A percentile compares a stretch with the other conserved stretches of the same genome.
These are phyloP conservation scores for Mycena venus DNA, from an alignment of 768 basidiomycete species.

Conservation along the genomic window DNA sequence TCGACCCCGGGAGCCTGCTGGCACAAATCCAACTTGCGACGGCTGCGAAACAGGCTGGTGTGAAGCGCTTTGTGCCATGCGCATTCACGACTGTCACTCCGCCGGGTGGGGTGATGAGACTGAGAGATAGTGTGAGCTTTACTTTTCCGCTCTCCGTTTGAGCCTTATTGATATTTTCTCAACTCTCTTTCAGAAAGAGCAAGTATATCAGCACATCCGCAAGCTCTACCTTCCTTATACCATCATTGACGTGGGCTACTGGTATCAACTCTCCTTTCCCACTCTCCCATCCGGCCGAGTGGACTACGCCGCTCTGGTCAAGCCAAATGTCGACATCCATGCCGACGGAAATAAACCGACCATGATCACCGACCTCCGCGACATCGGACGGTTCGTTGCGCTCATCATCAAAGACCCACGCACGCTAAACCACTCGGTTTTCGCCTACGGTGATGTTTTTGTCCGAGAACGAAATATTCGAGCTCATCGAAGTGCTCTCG, in stretches of 20 bases:
- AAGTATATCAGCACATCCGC: conserved; percentile 39
- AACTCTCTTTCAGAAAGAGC: conserved; percentile 39
- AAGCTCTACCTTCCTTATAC: conserved; percentile 42
- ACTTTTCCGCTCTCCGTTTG: neutral
- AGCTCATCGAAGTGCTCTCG: conserved; percentile 34
- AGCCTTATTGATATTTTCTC: neutral
- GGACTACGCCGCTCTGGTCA: conserved; percentile 9
- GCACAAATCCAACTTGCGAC: conserved; percentile 21
- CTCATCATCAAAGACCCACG: conserved; percentile 46
- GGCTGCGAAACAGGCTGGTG: conserved; percentile 22
- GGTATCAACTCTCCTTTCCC: conserved; percentile 40
- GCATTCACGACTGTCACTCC: conserved; percentile 18
- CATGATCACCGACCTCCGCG: conserved; percentile 37
- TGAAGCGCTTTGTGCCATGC: conserved; percentile 24
- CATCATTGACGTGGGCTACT: conserved; percentile 48
- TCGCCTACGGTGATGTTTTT: conserved; percentile 42
- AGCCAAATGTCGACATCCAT: conserved; percentile 30
- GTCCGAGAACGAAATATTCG: conserved; percentile 38
- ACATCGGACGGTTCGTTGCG: conserved; percentile 44
- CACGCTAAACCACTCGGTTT: conserved; percentile 46
- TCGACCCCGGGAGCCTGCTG: conserved; percentile 11
- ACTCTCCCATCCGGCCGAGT: conserved; percentile 24
- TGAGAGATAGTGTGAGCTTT: conserved; percentile 12
- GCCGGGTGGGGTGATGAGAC: neutral
- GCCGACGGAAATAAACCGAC: conserved; percentile 33